A percentile compares a stretch with the other conserved stretches of the same genome.
Conservation (phyloP, 805 yeast genomes). For the Blastobotrys chiropterorum region DNA sequence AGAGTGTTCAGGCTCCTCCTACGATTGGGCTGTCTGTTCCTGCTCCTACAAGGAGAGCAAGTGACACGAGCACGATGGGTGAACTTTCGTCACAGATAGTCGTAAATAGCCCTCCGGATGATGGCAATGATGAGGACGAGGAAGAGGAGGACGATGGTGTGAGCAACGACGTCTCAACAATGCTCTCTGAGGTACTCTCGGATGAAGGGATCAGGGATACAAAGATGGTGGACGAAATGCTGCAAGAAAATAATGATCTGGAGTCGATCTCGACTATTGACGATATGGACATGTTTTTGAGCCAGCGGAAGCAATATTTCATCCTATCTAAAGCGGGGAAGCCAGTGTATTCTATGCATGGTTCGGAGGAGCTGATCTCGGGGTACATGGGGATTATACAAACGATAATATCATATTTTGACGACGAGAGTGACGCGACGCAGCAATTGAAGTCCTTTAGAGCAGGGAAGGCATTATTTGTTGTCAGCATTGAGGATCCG, state of each 20-base stretch:
- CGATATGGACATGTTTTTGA: conserved; percentile 28
- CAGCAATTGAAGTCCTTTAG: conserved; percentile 37
- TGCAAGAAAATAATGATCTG: not conserved
- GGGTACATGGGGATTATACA: conserved; percentile 77
- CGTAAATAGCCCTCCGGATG: too few relatives aligned
- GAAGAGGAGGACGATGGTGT: not conserved
- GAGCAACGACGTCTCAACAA: conserved; percentile 3
- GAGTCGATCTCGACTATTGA: not conserved
- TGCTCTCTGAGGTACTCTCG: conserved; percentile 1
- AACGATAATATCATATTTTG: conserved; percentile 66
- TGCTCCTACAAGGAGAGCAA: not conserved
- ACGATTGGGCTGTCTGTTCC: not conserved
- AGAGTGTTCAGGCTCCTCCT: not conserved
- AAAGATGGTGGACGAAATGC: not conserved
- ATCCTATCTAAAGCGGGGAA: conserved; percentile 82
- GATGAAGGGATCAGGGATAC: not conserved
- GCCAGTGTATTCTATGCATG: conserved; percentile 76
- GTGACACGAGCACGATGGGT: not conserved
- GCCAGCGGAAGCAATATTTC: conserved; percentile 60
- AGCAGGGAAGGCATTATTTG: conserved; percentile 47
- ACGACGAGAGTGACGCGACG: conserved; percentile 3
- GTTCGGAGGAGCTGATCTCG: conserved; percentile 57
- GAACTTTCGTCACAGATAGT: not conserved
- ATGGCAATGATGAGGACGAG: not conserved
- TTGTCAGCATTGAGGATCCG: conserved; percentile 59